A percentile compares a stretch with the other conserved stretches of the same genome.
Conservation (phyloP, 768 basidiomycete species). For the Suillus alpinus region DNA sequence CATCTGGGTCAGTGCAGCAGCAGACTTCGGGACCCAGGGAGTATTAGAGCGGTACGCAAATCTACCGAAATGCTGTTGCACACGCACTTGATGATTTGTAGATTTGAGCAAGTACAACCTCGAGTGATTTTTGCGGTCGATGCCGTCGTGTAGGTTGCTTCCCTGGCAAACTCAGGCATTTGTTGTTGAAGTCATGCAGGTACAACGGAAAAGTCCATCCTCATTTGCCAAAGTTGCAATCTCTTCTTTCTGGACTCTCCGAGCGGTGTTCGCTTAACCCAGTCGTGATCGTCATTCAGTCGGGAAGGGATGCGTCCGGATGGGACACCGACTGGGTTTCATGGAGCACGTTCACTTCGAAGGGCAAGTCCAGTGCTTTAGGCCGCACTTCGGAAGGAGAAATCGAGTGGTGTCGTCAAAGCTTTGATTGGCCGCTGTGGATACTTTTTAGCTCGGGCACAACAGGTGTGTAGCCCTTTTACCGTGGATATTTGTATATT, state of each 20-base stretch:
- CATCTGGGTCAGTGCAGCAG: constrained; percentile 82
- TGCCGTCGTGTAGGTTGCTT: constrained; percentile 54
- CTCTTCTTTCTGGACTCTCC: constrained; percentile 51
- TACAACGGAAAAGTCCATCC: constrained; percentile 72
- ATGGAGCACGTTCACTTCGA: constrained; percentile 53
- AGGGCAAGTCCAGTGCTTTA: constrained; percentile 43
- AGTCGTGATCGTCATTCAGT: constrained; percentile 57
- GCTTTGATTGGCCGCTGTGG: constrained; percentile 82
- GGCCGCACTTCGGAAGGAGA: constrained; percentile 54
- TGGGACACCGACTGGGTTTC: constrained; percentile 40
- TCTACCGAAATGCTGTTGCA: constrained; percentile 4
- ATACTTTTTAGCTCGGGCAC: constrained; percentile 85
- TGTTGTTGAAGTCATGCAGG: constrained; percentile 30
- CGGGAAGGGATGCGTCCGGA: constrained; percentile 33
- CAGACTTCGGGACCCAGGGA: constrained; percentile 79
- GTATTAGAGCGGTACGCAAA: constrained; percentile 64
- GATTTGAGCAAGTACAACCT: constrained; percentile 78
- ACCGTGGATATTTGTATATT: not conserved
- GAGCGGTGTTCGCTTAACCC: constrained; percentile 35
- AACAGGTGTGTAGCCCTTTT: constrained; percentile 46
- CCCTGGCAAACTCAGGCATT: not conserved
- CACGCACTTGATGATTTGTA: constrained; percentile 21
- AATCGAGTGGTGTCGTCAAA: constrained; percentile 57
- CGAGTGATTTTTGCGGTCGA: constrained; percentile 72
- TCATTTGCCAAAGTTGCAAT: constrained; percentile 61